Evolutionary conservation across 306 rosid species (phyloP), one percentile per base, ranked within the genome.

Genomic region (Datisca glomerata): DNA sequence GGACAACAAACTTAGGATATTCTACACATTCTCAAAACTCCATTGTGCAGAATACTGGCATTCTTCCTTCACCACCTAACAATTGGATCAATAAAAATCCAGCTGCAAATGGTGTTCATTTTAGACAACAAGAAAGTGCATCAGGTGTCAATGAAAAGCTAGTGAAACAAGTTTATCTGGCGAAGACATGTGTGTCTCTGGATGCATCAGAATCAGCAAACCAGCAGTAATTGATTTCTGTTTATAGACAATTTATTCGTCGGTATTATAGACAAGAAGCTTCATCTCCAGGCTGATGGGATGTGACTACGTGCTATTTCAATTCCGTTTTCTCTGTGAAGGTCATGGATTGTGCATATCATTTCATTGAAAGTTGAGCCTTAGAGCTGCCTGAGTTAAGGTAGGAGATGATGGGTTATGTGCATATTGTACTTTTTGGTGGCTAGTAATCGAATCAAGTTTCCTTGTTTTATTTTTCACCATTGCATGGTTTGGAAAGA

Each of bases 11-110:
- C 24, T 35, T 69, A 24, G 80, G 80, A 55, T 55, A 66, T 21
- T 28, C 71, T 41, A 16, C 61, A 36, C 65, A 77, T 50, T 50
- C 31, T 53, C 67, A 67, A 21, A 64, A 51, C 9, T 76, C 58
- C 42, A 57, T 43, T 54, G 32, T 42, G 62, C 84, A 68, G 61
- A 67, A 51, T 54, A 53, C 43, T 23, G 73, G 68, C 21, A 7
- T 39, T 24, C 93, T 80, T 66, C 96, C 96, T 18, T 53, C 61
- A 31, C 96, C 96, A 10, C 96, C 98, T 36, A 73, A 87, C 32
- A 80, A 77, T 39, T 89, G 98, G 98, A 66, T 80, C 50, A 68
- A 68, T 31, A 84, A 54, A 55, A 69, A 46, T 24, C 75, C 75
- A 5, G 39, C 48, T 51, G 45, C 45, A 3, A 76, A 68, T 60